phyloP scores from a whole-genome alignment of 106 monocot genomes.

The Allium fistulosum region DNA sequence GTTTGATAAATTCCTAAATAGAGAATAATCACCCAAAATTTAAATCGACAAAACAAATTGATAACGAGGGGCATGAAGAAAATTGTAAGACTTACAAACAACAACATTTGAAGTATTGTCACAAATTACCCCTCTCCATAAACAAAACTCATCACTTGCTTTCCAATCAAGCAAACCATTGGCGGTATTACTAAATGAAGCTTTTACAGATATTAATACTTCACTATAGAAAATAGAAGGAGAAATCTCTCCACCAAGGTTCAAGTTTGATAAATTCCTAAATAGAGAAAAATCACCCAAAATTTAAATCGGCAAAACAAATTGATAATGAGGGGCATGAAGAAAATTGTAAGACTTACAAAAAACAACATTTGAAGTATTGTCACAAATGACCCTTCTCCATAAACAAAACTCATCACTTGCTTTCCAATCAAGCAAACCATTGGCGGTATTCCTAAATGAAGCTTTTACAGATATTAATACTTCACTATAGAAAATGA shows the following conservation, averaged over 20 bases:
- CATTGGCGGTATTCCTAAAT: constrained; percentile 55
- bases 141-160: constrained; percentile 37
- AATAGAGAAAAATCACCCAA: neutral
- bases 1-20: constrained; percentile 80
- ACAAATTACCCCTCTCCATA: constrained; percentile 79
- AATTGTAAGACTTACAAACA: too few species aligned
- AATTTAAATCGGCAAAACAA: neutral
- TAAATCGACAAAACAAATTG: neutral
- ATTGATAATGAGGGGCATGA: neutral
- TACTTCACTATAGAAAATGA: constrained; percentile 23
- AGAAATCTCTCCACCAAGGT: constrained; percentile 91
- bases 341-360: too few species aligned
- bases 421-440: constrained; percentile 66
- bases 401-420: constrained; percentile 56
- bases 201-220: too few species aligned
- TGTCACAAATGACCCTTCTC: constrained; percentile 74
- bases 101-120: constrained; percentile 57
- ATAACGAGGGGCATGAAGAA: neutral
- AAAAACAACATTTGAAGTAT: constrained; percentile 47
- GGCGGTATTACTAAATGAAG: constrained; percentile 56
- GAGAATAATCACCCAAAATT: neutral
- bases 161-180: constrained; percentile 77
- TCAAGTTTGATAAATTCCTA: constrained; percentile 91
- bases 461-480: constrained; percentile 62
- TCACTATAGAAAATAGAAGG: too few species aligned